Evolutionary conservation across 345 rosid species (phyloP).

Genomic region (Eucalyptus marginata): DNA sequence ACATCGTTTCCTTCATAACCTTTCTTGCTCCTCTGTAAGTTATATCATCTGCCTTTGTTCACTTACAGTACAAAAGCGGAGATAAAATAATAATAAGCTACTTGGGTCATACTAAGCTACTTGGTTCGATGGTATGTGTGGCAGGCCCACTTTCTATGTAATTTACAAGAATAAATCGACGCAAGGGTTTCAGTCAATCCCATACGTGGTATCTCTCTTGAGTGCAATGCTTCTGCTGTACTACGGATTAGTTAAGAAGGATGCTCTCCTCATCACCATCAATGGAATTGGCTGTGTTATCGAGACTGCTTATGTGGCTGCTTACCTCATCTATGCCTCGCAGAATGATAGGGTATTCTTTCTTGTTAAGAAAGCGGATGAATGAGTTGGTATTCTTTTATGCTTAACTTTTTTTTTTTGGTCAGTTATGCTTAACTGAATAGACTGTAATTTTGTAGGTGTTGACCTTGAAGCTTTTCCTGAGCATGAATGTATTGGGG

Average conservation of each 20-base stretch:
- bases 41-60: background rate
- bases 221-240: conserved; percentile 79
- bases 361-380: background rate
- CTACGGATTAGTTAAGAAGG: conserved; percentile 40
- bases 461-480: conserved; percentile 30
- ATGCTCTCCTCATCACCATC: conserved; percentile 44
- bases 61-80: background rate
- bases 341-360: conserved; percentile 40
- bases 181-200: conserved; percentile 66
- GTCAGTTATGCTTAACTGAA: background rate
- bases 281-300: conserved; percentile 32
- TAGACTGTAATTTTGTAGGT: conserved; percentile 19
- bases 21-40: conserved; percentile 67
- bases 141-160: conserved; percentile 50
- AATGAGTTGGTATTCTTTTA: no score
- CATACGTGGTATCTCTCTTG: conserved; percentile 48
- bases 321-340: conserved; percentile 48
- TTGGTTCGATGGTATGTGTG: background rate
- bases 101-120: background rate
- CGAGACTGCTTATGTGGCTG: conserved; percentile 31
- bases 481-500: conserved; percentile 38
- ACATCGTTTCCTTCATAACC: conserved; percentile 46
- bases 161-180: conserved; percentile 54
- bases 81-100: no score
- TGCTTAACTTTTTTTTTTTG: no score